phyloP scores from a whole-genome alignment of 495 filamentous ascomycete genomes.

The Podospora didyma region DNA sequence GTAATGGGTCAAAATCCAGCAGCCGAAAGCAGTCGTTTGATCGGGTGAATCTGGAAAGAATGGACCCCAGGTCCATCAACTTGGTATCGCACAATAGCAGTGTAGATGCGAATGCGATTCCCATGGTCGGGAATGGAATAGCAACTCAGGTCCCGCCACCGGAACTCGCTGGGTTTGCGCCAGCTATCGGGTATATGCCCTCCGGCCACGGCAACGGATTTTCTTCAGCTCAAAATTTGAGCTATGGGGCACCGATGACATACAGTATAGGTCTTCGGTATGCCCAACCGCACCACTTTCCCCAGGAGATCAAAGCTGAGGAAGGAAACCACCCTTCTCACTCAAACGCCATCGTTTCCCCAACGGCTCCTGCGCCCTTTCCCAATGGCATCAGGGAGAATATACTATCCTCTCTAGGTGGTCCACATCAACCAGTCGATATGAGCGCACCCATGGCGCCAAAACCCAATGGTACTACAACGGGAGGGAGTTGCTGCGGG shows the following conservation, averaged over 20 bases:
- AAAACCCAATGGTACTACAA: slow-evolving; percentile 8
- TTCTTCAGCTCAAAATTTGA: neutral
- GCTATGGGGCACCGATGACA: slow-evolving; percentile 12
- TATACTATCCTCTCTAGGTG: slow-evolving; percentile 1
- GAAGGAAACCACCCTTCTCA: slow-evolving; percentile 9
- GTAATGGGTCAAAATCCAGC: slow-evolving; percentile 19
- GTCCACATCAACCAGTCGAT: neutral
- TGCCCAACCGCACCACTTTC: slow-evolving; percentile 8
- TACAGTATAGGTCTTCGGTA: slow-evolving; percentile 17
- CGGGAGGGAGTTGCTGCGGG: slow-evolving; percentile 15
- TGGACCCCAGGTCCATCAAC: slow-evolving; percentile 42
- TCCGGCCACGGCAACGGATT: slow-evolving; percentile 1
- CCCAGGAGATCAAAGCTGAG: slow-evolving; percentile 16
- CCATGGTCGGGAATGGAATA: slow-evolving; percentile 3
- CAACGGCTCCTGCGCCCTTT: slow-evolving; percentile 2
- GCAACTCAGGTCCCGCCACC: neutral
- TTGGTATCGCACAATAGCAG: slow-evolving; percentile 21
- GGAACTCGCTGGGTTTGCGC: slow-evolving; percentile 2
- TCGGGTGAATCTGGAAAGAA: slow-evolving; percentile 36
- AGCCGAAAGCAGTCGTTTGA: slow-evolving; percentile 45
- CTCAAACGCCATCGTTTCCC: neutral
- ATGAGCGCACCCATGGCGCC: slow-evolving; percentile 4
- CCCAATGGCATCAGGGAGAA: slow-evolving; percentile 10
- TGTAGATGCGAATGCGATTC: slow-evolving; percentile 12
- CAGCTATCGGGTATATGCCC: slow-evolving; percentile 5